Evolutionary conservation across 306 rosid species (phyloP), one percentile per base, ranked within the genome.

Genomic region (Parietaria judaica): DNA sequence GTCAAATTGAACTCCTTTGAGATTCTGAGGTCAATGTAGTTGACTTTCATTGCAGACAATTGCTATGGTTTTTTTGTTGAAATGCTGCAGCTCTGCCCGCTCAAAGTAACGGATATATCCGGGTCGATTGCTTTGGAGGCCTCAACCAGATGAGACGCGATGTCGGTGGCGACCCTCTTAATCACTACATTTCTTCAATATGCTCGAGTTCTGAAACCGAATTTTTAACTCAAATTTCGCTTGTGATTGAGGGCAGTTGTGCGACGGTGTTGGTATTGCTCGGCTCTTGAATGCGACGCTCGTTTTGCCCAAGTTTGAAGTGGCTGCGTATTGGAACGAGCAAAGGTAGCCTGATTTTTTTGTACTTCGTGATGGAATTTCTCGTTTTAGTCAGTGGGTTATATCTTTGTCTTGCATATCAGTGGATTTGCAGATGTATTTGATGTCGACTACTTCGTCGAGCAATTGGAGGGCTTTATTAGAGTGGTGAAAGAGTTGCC

Each of bases 121-220:
- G 88, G 51, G 95, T 88, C 81, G 96, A 88, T 86, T 92, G 99
- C 85, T 84, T 82, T 60, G 95, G 95, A 4, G 99, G 96, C 56
- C 95, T 88, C 75, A 92, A 92, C 75, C 94, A 88, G 84, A 88
- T 86, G 89, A 83, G 95, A 74, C 84, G 96, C 88, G 99, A 88
- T 80, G 99, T 88, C 72, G 76, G 95, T 73, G 58, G 38, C 38
- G 41, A 31, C 44, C 46, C 63, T 11, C 35, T 36, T 6, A 45
- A 31, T 47, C 51, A 66, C 14, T 70, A 67, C 55, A 11, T 36
- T 38, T 39, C 66, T 35, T 8, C 12, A 52, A 53, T 16, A 4
- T 62, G 55, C 23, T 61, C 3, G 15, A 38, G 47, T 67, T 43
- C 52, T 66, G n/a, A n/a, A n/a, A n/a, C n/a, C n/a, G n/a, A 59